Conservation (phyloP, 2,329 filamentous ascomycete species). For the Chaetomium globosum region DNA sequence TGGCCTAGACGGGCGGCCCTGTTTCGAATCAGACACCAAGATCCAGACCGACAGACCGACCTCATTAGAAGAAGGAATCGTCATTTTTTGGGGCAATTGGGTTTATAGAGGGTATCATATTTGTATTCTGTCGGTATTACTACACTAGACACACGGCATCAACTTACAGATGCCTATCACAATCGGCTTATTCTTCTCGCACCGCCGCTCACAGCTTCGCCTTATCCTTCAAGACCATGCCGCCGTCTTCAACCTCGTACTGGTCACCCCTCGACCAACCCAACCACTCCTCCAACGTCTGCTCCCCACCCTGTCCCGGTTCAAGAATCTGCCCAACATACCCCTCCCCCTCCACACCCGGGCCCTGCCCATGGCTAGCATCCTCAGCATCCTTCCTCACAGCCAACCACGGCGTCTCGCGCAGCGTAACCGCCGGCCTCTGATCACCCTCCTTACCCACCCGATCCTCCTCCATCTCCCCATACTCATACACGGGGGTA, state of each 20-base stretch:
- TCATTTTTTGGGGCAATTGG: neutral
- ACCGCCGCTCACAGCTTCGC: constrained; percentile 17
- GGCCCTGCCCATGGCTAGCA: constrained; percentile 61
- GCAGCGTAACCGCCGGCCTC: constrained; percentile 69
- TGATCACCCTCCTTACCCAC: constrained; percentile 66
- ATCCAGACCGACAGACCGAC: neutral
- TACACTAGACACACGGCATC: neutral
- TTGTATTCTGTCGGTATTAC: neutral
- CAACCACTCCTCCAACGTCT: constrained; percentile 69
- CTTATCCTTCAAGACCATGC: constrained; percentile 54
- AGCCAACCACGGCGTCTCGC: constrained; percentile 68
- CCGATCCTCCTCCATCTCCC: constrained; percentile 64
- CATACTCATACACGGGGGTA: constrained; percentile 79
- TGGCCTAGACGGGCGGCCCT: neutral
- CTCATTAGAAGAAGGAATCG: neutral
- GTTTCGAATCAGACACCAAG: neutral
- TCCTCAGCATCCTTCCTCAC: constrained; percentile 53
- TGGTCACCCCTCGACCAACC: constrained; percentile 75
- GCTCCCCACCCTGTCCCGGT: constrained; percentile 73
- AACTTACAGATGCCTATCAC: neutral
- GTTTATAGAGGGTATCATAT: constrained; percentile 7
- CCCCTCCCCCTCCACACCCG: constrained; percentile 65
- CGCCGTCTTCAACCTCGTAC: constrained; percentile 67
- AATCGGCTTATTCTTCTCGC: neutral
- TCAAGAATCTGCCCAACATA: constrained; percentile 64